Base-by-base conservation (phyloP, 2,329 filamentous ascomycete species). In the Penicillium sp. region DNA sequence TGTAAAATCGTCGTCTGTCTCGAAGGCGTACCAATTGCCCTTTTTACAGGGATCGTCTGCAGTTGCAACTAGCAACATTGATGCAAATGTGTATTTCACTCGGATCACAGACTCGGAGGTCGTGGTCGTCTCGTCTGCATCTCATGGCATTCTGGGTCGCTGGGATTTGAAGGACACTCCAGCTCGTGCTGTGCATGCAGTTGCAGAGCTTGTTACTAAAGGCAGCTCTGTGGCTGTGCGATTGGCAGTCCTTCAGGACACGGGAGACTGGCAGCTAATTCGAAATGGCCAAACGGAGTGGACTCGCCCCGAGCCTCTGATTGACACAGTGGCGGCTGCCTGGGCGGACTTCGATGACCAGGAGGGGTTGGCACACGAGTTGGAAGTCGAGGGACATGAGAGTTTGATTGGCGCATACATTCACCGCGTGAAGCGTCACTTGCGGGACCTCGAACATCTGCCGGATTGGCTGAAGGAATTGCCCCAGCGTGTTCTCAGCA, bases 11-110 rank as follows among this genome's bases (percentile, higher is more conserved):
- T 76, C 73, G 37, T 75, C 74, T 12, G 74, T 90, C 17, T 75
- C 73, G n/a, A 87, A 85, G 60, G 83, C 83, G 0, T 95, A 95
- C 60, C 79, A 82, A 17, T 71, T 96, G 9, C 85, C 89, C 0
- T 77, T 79, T 35, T 62, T 88, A 13, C 64, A 75, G 15, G 85
- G 84, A 1, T 71, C 70, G 27, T 88, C 87, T 15, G 79, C 83
- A 1, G 86, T 95, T 58, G 84, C 88, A 0, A 82, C 79, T 0
- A 92, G 83, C 64, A 85, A 80, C 2, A 76, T 78, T 27, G 84
- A 82, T 42, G 80, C 84, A 13, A 89, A 92, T 54, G 82, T 95
- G 6, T 95, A 87, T 68, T 95, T 96, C 60, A 89, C 85, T 2
- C 80, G 89, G 42, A 73, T 92, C 44, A 88, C 85, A 0, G 71